Conservation (phyloP, 2,329 filamentous ascomycete genomes). For the Lecanicillium sp. region DNA sequence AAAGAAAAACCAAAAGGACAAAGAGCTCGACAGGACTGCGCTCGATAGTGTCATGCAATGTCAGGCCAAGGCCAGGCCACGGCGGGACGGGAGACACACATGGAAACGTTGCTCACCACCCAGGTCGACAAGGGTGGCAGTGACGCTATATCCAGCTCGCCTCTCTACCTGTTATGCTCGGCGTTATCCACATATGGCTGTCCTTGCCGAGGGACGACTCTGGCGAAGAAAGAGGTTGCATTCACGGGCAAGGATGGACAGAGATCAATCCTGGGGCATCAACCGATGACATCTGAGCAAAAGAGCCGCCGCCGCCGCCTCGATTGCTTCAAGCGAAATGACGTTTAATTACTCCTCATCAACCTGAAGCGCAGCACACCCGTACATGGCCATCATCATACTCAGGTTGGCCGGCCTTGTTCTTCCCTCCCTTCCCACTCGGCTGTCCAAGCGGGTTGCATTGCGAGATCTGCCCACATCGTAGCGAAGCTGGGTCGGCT, state of each 20-base stretch:
- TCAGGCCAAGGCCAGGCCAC: background rate
- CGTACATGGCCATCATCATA: too few relatives aligned
- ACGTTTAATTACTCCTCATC: too few relatives aligned
- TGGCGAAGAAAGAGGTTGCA: background rate
- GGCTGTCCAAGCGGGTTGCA: constrained; percentile 4
- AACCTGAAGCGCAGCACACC: too few relatives aligned
- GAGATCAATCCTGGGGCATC: too few relatives aligned
- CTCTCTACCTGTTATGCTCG: too few relatives aligned
- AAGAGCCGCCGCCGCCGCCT: too few relatives aligned
- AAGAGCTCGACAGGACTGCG: background rate
- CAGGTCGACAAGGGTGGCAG: background rate
- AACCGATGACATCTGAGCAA: too few relatives aligned
- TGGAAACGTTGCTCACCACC: background rate
- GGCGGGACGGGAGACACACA: too few relatives aligned
- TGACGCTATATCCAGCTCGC: constrained; percentile 1
- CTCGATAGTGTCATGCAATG: background rate
- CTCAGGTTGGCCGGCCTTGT: too few relatives aligned
- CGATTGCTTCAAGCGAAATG: too few relatives aligned
- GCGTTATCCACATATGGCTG: background rate
- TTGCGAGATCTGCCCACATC: constrained; percentile 1
- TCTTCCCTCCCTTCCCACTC: background rate
- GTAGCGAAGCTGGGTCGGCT: background rate
- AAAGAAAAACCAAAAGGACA: background rate
- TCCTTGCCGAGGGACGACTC: background rate
- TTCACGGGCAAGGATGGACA: too few relatives aligned